Evolutionary conservation across 441 rosid genomes (phyloP), one percentile per base, ranked within the genome.

Genomic region (Manihot esculenta): DNA sequence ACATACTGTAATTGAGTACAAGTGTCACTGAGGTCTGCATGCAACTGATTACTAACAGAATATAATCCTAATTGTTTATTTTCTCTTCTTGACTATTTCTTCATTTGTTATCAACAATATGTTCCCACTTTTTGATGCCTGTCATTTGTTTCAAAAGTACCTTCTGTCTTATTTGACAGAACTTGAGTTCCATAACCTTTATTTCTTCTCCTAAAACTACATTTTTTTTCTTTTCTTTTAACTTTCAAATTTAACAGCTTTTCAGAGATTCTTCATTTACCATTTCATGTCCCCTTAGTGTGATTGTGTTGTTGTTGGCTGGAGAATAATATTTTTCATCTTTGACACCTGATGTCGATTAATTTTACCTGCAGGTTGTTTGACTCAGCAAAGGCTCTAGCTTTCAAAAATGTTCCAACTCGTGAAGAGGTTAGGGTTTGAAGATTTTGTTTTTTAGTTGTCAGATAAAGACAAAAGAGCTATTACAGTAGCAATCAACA

Each of bases 321-420:
- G 41, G 17, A 49, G 48, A 48, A 9, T 12, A 14, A 49, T 14
- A 61, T 49, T 30, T 47, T 35, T 35, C 41, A 20, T 73, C 21
- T 6, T 41, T 63, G 47, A 47, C 38, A 54, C 66, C 62, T 63
- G 13, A 42, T 62, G 70, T 56, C 42, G 61, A n/a, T 57, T 65
- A 69, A 55, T 48, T 24, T 73, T 65, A 60, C 54, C 15, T 51
- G 71, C 64, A 93, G 97, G 89, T 24, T 93, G 86, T 86, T 83
- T 74, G 98, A 93, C 82, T 93, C 97, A 14, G 90, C 98, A 54
- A 93, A 88, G 85, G 98, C 95, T 80, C 81, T 93, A 64, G 97
- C 97, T 84, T 93, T 93, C 81, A 64, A 70, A 61, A 90, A 90
- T 81, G 89, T 93, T 74, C 97, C 97, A 26, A 81, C 90, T 61